These are phyloP conservation scores for Vaccinium vitisidaea DNA, from an alignment of 148 eudicot genomes.

Conservation along the genomic window DNA sequence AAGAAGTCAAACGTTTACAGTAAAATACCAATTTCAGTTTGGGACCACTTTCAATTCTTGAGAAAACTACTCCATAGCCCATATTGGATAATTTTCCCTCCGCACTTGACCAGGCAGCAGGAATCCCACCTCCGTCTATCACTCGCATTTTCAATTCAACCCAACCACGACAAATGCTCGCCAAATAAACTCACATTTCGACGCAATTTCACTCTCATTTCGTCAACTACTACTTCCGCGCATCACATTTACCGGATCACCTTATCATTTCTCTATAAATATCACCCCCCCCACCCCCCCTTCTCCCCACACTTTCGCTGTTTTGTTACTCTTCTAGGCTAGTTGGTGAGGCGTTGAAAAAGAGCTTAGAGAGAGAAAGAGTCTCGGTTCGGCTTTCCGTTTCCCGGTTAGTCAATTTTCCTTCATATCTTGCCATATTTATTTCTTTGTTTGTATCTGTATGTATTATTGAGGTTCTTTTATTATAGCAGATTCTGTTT, in stretches of 20 bases:
- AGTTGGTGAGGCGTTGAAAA: constrained; percentile 14
- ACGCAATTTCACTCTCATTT: constrained; percentile 43
- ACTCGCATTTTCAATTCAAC: neutral
- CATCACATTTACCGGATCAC: constrained; percentile 26
- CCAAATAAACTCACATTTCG: constrained; percentile 19
- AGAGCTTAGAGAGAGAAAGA: constrained; percentile 18
- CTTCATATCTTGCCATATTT: neutral
- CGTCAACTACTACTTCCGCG: constrained; percentile 18
- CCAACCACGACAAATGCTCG: neutral
- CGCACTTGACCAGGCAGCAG: neutral
- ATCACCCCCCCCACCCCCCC: neutral
- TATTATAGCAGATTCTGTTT: neutral
- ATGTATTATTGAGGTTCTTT: neutral
- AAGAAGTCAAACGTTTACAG: too few relatives aligned
- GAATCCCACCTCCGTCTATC: constrained; percentile 7
- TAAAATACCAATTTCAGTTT: neutral
- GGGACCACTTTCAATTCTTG: neutral
- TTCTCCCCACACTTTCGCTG: neutral
- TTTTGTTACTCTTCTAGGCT: constrained; percentile 13
- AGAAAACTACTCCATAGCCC: too few relatives aligned
- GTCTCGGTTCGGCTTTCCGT: neutral
- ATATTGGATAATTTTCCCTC: neutral
- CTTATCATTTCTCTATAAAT: constrained; percentile 40
- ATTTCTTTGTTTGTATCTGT: neutral
- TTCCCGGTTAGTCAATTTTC: constrained; percentile 9